Evolutionary conservation across 306 rosid species (phyloP).

Genomic region (Pterocarpus santalinus): DNA sequence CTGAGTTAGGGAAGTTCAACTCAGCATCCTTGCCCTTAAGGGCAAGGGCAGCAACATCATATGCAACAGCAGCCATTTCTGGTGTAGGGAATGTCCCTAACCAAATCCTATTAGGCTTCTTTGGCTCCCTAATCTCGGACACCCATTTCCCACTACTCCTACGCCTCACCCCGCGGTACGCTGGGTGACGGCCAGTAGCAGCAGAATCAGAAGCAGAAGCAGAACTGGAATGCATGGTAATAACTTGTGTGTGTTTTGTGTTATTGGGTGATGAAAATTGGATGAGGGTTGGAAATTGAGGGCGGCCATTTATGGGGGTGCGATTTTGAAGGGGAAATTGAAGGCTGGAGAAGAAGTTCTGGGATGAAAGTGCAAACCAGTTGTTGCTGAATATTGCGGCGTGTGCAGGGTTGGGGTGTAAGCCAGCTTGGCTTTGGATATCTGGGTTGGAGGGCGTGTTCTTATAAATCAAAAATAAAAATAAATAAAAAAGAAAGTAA

Average conservation of each 20-base stretch:
- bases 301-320: conserved; percentile 39
- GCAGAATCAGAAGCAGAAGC: not conserved
- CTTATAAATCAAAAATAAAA: not conserved
- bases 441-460: conserved; percentile 52
- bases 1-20: conserved; percentile 87
- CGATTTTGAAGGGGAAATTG: not conserved
- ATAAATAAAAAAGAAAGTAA: not conserved
- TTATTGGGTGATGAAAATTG: not conserved
- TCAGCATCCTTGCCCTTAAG: conserved; percentile 81
- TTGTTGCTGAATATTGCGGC: conserved; percentile 38
- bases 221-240: not conserved
- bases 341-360: not conserved
- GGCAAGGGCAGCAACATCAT: conserved; percentile 91
- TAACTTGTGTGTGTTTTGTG: not conserved
- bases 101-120: conserved; percentile 74
- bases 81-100: conserved; percentile 89
- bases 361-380: conserved; percentile 41
- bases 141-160: conserved; percentile 64
- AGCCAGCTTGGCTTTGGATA: conserved; percentile 21
- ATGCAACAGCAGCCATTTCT: conserved; percentile 95
- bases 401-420: conserved; percentile 27
- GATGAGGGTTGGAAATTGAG: conserved; percentile 25
- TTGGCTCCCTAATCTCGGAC: conserved; percentile 62
- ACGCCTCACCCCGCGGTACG: conserved; percentile 60
- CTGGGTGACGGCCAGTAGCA: conserved; percentile 48